A percentile compares a stretch with the other conserved stretches of the same genome.
Evolutionary conservation across 225 moss, liverwort and hornwort species (phyloP).

Genomic region (Physcomitrium patens): DNA sequence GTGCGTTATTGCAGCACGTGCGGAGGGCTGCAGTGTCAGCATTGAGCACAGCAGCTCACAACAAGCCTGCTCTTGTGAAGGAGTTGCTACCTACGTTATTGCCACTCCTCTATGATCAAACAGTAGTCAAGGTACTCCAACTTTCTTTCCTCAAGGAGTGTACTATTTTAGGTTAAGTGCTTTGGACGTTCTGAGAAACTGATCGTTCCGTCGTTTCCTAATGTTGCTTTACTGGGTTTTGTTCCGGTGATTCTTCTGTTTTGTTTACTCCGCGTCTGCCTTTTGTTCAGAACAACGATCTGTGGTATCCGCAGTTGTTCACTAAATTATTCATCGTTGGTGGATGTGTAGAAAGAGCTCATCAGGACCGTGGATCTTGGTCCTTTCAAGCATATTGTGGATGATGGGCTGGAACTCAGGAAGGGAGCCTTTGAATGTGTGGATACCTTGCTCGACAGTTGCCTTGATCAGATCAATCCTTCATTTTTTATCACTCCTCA

Average conservation of each 20-base stretch:
- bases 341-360: conserved; percentile 85
- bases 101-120: conserved; percentile 97
- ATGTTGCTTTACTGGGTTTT: neutral
- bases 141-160: conserved; percentile 12
- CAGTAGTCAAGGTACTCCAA: conserved; percentile 83
- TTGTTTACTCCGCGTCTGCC: conserved; percentile 13
- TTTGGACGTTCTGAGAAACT: conserved; percentile 10
- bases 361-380: conserved; percentile 98
- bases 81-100: conserved; percentile 86
- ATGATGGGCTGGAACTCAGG: conserved; percentile 97
- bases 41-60: conserved; percentile 95
- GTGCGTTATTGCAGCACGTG: conserved; percentile 78
- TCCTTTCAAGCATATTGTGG: conserved; percentile 98
- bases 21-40: conserved; percentile 98
- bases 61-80: conserved; percentile 94
- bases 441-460: conserved; percentile 96
- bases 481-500: conserved; percentile 92
- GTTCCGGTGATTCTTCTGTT: conserved; percentile 11
- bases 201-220: neutral
- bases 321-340: conserved; percentile 16
- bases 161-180: conserved; percentile 9
- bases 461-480: conserved; percentile 97
- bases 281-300: neutral
- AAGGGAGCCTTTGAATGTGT: conserved; percentile 99
- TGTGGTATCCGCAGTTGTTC: neutral